Base-by-base conservation (phyloP, 768 basidiomycete genomes). In the Tylopilus plumbeoviolaceoides region DNA sequence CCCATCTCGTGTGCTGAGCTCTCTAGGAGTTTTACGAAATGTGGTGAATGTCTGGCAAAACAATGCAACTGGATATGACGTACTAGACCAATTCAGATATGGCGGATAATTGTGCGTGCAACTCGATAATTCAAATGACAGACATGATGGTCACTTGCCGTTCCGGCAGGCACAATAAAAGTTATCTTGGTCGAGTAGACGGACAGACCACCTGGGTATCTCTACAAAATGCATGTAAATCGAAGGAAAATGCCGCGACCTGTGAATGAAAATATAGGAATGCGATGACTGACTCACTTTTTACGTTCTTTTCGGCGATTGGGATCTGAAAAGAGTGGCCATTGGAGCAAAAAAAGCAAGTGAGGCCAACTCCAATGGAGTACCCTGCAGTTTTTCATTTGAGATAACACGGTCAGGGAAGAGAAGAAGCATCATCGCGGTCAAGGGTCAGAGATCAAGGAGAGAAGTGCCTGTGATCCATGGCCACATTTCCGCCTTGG, bases 381-480 rank as follows among this genome's bases (percentile, higher is more conserved):
- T 41, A 17, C 18, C 59, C 18, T 53, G 51, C 48, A 31, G 44
- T 48, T 42, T 57, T 63, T 59, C 53, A 63, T 63, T 40, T 45
- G 36, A 10, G 46, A 50, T 56, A 41, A 48, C 48, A 49, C 36
- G 31, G 33, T 63, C 59, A 51, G 63, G 59, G 59, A 63, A 33
- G 42, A 18, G 30, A 62, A 56, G 63, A 64, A 64, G 62, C n/a
- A 9, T 23, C 21, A 44, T 35, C 15, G 8, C 28, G 31, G 28
- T 45, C 35, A 36, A 48, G 48, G 46, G 49, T 27, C 38, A 48
- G 36, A 33, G 4, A 57, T 48, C 50, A 40, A 42, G 43, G 25
- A 53, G 35, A 41, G 31, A 33, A 18, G 33, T 18, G 30, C 43
- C 20, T 7, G 14, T 18, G 23, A 27, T 48, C 33, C 38, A 36